A percentile compares a stretch with the other conserved stretches of the same genome.
These are phyloP conservation scores for Testicularia cyperi DNA, from an alignment of 1,284 basidiomycete genomes.

Conservation along the genomic window DNA sequence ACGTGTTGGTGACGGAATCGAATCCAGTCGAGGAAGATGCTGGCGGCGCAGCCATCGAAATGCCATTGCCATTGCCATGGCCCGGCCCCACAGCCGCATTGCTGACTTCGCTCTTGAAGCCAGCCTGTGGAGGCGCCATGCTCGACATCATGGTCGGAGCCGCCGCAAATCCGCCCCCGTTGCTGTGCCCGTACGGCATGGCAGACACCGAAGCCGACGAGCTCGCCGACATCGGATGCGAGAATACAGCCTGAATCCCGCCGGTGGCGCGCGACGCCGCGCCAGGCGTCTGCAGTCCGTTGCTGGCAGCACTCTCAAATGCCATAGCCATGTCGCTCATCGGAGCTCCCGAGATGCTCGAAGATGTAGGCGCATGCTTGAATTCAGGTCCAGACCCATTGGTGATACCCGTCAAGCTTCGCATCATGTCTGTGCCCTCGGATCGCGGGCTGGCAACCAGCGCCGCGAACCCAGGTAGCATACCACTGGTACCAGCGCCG, in stretches of 20 bases:
- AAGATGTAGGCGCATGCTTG: neutral
- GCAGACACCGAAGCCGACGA: neutral
- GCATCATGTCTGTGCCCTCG: slow-evolving; percentile 3
- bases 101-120: neutral
- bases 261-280: slow-evolving; percentile 1
- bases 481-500: too few relatives aligned
- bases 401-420: neutral
- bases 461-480: slow-evolving; percentile 7
- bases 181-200: too few relatives aligned
- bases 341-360: slow-evolving; percentile 2
- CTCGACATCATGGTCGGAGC: neutral
- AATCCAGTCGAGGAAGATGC: slow-evolving; percentile 4
- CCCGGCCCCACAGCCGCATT: neutral
- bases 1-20: slow-evolving; percentile 23
- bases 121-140: neutral
- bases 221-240: neutral
- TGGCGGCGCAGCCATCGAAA: neutral
- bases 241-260: too few relatives aligned
- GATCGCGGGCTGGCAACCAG: slow-evolving; percentile 8
- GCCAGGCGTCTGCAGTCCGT: slow-evolving; percentile 15
- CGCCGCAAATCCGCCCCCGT: too few relatives aligned
- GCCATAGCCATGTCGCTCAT: slow-evolving; percentile 39
- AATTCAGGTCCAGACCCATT: slow-evolving; percentile 5
- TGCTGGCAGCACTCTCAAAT: slow-evolving; percentile 24
- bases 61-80: neutral